phyloP scores from a whole-genome alignment of 805 yeast genomes.

The Dipodascus albidus region DNA sequence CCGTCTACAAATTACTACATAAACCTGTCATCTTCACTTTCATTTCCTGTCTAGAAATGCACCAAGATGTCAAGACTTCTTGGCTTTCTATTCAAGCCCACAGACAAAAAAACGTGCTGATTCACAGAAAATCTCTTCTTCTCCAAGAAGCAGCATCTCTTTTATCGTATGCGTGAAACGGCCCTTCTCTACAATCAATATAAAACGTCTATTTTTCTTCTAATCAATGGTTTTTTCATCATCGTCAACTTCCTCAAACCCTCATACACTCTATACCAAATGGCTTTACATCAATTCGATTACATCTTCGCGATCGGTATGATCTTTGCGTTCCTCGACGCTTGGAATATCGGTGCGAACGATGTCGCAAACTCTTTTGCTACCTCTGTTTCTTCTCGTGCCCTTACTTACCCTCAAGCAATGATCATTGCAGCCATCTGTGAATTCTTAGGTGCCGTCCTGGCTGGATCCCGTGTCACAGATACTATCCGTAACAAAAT shows the following conservation, averaged over 20 bases:
- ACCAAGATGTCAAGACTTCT: not conserved
- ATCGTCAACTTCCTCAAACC: not conserved
- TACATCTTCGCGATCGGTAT: constrained; percentile 59
- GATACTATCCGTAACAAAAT: constrained; percentile 61
- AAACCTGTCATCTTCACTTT: too few species aligned
- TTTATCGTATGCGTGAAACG: too few species aligned
- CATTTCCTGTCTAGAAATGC: not conserved
- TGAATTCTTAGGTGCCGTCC: constrained; percentile 66
- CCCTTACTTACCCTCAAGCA: constrained; percentile 64
- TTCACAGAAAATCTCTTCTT: not conserved
- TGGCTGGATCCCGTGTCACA: constrained; percentile 64
- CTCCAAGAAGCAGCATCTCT: not conserved
- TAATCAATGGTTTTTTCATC: not conserved
- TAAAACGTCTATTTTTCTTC: not conserved
- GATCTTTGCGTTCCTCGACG: constrained; percentile 66
- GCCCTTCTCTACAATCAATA: too few species aligned
- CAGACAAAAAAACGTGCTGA: not conserved
- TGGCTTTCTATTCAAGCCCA: not conserved
- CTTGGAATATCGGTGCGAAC: constrained; percentile 72
- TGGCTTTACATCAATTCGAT: constrained; percentile 33
- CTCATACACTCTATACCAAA: not conserved
- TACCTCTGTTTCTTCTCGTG: constrained; percentile 60
- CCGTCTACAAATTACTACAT: too few species aligned
- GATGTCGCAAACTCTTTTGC: constrained; percentile 77
- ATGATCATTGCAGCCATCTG: constrained; percentile 58